Conservation (phyloP, 2,329 filamentous ascomycete species). For the Knufia fluminis region DNA sequence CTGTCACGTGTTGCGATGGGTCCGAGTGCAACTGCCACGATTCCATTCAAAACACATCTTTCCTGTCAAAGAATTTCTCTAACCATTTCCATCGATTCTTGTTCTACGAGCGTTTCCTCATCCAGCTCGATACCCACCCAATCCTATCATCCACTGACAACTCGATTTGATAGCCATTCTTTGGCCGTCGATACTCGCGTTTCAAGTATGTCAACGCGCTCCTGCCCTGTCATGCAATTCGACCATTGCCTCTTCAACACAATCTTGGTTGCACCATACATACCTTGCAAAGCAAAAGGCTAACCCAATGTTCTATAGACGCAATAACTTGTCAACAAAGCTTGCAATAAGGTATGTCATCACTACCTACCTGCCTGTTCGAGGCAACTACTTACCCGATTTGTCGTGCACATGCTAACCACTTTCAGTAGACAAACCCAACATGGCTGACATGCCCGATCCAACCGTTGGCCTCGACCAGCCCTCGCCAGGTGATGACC, state of each 20-base stretch:
- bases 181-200: background rate
- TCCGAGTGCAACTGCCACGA: background rate
- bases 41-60: background rate
- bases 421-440: background rate
- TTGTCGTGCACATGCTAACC: constrained; percentile 3
- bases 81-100: constrained; percentile 1
- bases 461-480: constrained; percentile 64
- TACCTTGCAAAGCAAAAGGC: background rate
- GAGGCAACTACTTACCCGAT: constrained; percentile 1
- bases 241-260: background rate
- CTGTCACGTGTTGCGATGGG: background rate
- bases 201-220: background rate
- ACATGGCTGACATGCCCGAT: constrained; percentile 71
- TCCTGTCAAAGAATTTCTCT: constrained; percentile 2
- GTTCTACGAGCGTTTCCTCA: constrained; percentile 4
- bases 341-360: constrained; percentile 3
- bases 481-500: constrained; percentile 63
- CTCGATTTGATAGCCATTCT: background rate
- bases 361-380: background rate
- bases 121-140: background rate
- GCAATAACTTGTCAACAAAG: background rate
- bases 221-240: background rate
- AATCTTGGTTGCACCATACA: background rate
- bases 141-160: background rate
- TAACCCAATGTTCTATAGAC: background rate